Conservation (phyloP, 768 basidiomycete genomes). For the Trichaptum fuscoviolaceum region DNA sequence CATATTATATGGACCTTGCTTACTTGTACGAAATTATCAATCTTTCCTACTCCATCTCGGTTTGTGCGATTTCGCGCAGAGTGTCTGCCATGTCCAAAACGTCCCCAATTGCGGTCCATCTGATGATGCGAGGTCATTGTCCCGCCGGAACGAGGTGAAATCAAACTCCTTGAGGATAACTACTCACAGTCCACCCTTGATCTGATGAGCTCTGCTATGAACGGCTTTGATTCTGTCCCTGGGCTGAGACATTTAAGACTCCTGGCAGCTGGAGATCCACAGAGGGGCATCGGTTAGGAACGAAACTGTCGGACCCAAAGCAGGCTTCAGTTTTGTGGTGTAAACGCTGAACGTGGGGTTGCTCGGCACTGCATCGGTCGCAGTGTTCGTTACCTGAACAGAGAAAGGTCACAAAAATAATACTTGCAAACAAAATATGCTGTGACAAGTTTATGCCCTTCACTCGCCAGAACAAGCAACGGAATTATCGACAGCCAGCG, state of each 20-base stretch:
- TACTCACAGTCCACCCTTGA: slow-evolving; percentile 38
- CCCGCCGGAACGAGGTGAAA: too few species aligned
- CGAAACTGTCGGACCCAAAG: slow-evolving; percentile 70
- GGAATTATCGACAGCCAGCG: slow-evolving; percentile 28
- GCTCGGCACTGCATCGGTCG: slow-evolving; percentile 30
- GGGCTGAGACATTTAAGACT: slow-evolving; percentile 3
- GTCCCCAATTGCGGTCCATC: slow-evolving; percentile 1
- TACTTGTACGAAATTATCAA: neutral
- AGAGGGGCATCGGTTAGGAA: slow-evolving; percentile 68
- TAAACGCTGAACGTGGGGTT: slow-evolving; percentile 30
- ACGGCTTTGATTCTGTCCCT: slow-evolving; percentile 19
- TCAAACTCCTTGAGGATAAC: neutral
- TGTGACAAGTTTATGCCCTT: neutral
- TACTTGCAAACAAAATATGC: slow-evolving; percentile 3
- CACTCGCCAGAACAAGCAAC: neutral
- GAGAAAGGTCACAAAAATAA: neutral
- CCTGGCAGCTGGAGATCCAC: slow-evolving; percentile 47
- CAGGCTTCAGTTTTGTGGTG: slow-evolving; percentile 51
- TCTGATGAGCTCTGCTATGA: slow-evolving; percentile 36
- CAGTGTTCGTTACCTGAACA: slow-evolving; percentile 56
- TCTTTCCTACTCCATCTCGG: neutral
- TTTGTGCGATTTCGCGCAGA: neutral
- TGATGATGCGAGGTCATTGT: neutral
- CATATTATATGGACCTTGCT: neutral
- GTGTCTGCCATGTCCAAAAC: neutral